Conservation (phyloP, 768 basidiomycete genomes). For the Boletus patriciae region DNA sequence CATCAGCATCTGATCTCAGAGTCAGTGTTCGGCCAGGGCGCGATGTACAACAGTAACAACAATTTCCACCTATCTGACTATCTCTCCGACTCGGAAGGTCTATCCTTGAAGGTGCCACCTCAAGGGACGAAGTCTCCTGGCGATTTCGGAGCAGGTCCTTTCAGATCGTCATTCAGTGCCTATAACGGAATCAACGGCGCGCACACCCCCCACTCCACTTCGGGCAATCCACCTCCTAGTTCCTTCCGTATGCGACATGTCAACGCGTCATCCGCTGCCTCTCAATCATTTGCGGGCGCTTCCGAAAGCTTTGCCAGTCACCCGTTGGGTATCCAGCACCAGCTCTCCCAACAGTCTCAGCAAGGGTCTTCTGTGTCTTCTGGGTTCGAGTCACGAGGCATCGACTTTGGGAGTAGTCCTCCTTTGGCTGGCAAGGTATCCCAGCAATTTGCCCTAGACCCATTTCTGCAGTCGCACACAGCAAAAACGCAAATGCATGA, state of each 20-base stretch:
- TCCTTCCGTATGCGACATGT: conserved; percentile 40
- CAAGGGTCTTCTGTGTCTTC: conserved; percentile 26
- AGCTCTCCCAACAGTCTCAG: conserved; percentile 38
- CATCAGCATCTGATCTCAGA: conserved; percentile 35
- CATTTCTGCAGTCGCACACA: conserved; percentile 34
- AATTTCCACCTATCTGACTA: conserved; percentile 37
- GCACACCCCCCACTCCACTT: conserved; percentile 23
- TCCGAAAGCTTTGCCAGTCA: conserved; percentile 29
- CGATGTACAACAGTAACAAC: conserved; percentile 44
- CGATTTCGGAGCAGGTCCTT: conserved; percentile 38
- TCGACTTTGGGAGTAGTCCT: conserved; percentile 35
- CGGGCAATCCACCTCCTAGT: conserved; percentile 33
- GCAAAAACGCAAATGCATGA: conserved; percentile 34
- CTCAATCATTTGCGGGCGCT: conserved; percentile 26
- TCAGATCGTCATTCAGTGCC: conserved; percentile 38
- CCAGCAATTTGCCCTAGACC: conserved; percentile 35
- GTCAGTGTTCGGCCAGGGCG: conserved; percentile 33
- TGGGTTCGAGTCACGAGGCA: conserved; percentile 29
- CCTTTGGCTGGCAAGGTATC: conserved; percentile 27
- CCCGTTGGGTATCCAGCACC: conserved; percentile 33
- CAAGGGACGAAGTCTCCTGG: conserved; percentile 31
- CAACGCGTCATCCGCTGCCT: conserved; percentile 26
- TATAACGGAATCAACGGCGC: conserved; percentile 30
- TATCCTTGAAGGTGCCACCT: conserved; percentile 33
- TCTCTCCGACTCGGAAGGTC: conserved; percentile 33